Evolutionary conservation across 768 basidiomycete genomes (phyloP).

Genomic region (Boletus tomentosulus): DNA sequence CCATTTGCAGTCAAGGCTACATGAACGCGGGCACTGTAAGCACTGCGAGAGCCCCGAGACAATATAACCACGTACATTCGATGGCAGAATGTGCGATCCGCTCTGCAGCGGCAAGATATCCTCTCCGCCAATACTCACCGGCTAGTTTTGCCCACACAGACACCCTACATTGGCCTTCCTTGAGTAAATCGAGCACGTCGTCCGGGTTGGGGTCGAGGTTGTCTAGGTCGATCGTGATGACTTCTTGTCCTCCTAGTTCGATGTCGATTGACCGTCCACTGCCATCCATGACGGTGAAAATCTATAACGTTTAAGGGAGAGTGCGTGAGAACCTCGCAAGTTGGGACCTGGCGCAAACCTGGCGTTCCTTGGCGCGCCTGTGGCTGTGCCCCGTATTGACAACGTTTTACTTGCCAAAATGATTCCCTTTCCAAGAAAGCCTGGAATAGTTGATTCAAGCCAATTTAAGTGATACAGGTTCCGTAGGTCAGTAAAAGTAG

Average conservation of each 20-base stretch:
- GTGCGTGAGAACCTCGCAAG: background rate
- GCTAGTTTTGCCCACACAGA: slow-evolving; percentile 82
- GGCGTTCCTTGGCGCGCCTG: background rate
- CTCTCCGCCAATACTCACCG: slow-evolving; percentile 83
- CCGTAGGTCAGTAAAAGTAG: too few relatives aligned
- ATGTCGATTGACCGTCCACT: slow-evolving; percentile 55
- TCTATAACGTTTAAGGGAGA: background rate
- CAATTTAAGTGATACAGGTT: too few relatives aligned
- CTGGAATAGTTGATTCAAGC: too few relatives aligned
- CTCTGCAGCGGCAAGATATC: slow-evolving; percentile 71
- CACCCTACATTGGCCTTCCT: slow-evolving; percentile 66
- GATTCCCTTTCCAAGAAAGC: too few relatives aligned
- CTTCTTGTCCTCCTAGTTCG: slow-evolving; percentile 77
- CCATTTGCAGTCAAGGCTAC: slow-evolving; percentile 52
- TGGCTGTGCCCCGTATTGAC: background rate
- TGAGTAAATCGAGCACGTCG: slow-evolving; percentile 69
- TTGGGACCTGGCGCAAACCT: too few relatives aligned
- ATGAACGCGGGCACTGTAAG: background rate
- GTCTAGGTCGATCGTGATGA: slow-evolving; percentile 87
- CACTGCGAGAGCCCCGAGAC: background rate
- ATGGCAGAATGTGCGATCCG: slow-evolving; percentile 65
- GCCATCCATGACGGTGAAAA: slow-evolving; percentile 11
- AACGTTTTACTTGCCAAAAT: too few relatives aligned
- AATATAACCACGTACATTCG: slow-evolving; percentile 47
- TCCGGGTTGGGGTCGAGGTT: slow-evolving; percentile 75